Conservation (phyloP, 1,284 basidiomycete genomes). For the Cystobasidium slooffiae region DNA sequence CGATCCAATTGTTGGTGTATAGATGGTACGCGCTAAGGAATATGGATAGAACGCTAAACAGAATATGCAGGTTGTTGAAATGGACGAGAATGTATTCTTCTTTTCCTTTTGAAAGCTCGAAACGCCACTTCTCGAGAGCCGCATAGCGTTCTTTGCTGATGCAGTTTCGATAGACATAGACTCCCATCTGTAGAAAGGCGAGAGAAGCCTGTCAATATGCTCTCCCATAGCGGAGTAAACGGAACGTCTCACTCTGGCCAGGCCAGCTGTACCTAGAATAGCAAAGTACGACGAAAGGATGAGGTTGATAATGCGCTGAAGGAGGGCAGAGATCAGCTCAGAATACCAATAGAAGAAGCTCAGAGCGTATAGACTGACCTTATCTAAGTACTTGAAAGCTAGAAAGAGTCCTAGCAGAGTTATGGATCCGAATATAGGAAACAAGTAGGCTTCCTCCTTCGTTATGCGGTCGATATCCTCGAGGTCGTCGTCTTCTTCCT, state of each 20-base stretch:
- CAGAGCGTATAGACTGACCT: conserved; percentile 62
- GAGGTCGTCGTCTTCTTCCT: conserved; percentile 48
- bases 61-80: conserved; percentile 62
- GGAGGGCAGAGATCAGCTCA: background rate
- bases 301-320: conserved; percentile 67
- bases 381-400: conserved; percentile 73
- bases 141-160: conserved; percentile 9
- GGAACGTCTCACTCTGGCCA: conserved; percentile 42
- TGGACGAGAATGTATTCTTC: conserved; percentile 56
- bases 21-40: conserved; percentile 66
- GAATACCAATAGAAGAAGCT: background rate
- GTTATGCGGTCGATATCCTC: conserved; percentile 44
- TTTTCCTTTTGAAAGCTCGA: conserved; percentile 48
- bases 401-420: conserved; percentile 71
- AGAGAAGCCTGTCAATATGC: background rate
- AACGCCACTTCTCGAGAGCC: conserved; percentile 38
- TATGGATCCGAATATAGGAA: conserved; percentile 68
- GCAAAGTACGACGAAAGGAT: conserved; percentile 60
- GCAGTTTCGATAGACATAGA: conserved; percentile 8
- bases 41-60: conserved; percentile 68
- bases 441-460: conserved; percentile 55
- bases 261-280: conserved; percentile 47
- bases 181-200: conserved; percentile 51
- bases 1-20: conserved; percentile 67
- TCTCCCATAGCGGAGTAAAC: background rate